Evolutionary conservation across 306 rosid genomes (phyloP), one percentile per base, ranked within the genome.

Genomic region (Pueraria montana): DNA sequence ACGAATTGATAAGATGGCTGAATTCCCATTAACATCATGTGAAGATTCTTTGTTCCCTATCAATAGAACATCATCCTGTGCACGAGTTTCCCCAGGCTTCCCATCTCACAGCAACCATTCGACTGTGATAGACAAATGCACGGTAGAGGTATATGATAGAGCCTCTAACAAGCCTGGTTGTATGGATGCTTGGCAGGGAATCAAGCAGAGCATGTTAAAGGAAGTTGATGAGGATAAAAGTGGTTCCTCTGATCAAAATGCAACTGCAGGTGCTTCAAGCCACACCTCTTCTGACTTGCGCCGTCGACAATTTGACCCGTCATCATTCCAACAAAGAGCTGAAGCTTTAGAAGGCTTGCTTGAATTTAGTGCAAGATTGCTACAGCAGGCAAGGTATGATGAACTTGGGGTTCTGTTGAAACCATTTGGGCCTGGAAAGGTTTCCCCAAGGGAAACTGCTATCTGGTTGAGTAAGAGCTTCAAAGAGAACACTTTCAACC

Each of bases 291-390:
- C 97, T 20, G 98, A 93, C 76, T 71, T 84, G 36, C 89, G 86
- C 6, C 86, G 87, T 21, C 62, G 87, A 32, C 93, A 89, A 62
- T 96, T 96, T 58, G 98, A 96, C 86, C 83, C 99, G 3, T 86
- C 93, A 18, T 96, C 99, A 0, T 87, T 55, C 81, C 95, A 85
- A 74, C 99, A 94, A 83, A 91, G 99, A 74, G 97, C 99, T n/a
- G 99, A 91, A 88, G 99, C 99, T 79, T 87, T 96, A 66, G 99
- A 96, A 87, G 99, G 99, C 46, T 79, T 96, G 89, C 99, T 96
- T 4, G 99, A 96, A 81, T 96, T 96, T 59, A 96, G 99, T 88
- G 98, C 99, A 42, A 92, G 97, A 79, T 86, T 96, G 86, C 97
- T 94, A 11, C 94, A 90, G 74, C 94, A 92, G 9, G 94, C 90